These are phyloP conservation scores for Mycocentrospora acerina DNA, from an alignment of 2,329 filamentous ascomycete species.

Conservation along the genomic window DNA sequence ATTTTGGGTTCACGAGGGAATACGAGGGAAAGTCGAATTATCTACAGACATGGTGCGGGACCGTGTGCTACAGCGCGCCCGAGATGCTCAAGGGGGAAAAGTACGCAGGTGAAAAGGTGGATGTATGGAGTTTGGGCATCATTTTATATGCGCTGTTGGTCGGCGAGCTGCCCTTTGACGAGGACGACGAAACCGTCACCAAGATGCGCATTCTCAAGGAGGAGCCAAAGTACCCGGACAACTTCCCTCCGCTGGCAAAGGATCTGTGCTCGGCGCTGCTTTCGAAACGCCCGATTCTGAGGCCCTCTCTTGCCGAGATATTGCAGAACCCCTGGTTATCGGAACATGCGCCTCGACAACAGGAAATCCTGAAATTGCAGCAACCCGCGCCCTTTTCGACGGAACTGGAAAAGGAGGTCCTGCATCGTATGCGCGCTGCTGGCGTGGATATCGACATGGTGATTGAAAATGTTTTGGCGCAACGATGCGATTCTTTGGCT, in stretches of 20 bases:
- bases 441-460: slow-evolving; percentile 93
- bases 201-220: slow-evolving; percentile 81
- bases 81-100: slow-evolving; percentile 99
- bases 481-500: slow-evolving; percentile 84
- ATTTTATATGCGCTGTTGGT: slow-evolving; percentile 81
- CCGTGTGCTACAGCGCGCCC: slow-evolving; percentile 94
- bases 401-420: slow-evolving; percentile 80
- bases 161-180: slow-evolving; percentile 90
- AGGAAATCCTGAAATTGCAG: slow-evolving; percentile 81
- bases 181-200: slow-evolving; percentile 87
- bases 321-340: slow-evolving; percentile 83
- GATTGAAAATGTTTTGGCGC: slow-evolving; percentile 88
- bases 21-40: slow-evolving; percentile 95
- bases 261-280: slow-evolving; percentile 77
- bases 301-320: slow-evolving; percentile 82
- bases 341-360: slow-evolving; percentile 84
- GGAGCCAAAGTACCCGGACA: slow-evolving; percentile 82
- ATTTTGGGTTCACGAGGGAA: slow-evolving; percentile 97
- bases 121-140: slow-evolving; percentile 89
- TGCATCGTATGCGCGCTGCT: slow-evolving; percentile 89
- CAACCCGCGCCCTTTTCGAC: slow-evolving; percentile 83
- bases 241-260: slow-evolving; percentile 75
- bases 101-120: slow-evolving; percentile 96
- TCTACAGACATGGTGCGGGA: slow-evolving; percentile 95
- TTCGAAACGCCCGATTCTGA: slow-evolving; percentile 83